These are phyloP conservation scores for Aeminium ludgeri DNA, from an alignment of 495 filamentous ascomycete species.

Conservation along the genomic window DNA sequence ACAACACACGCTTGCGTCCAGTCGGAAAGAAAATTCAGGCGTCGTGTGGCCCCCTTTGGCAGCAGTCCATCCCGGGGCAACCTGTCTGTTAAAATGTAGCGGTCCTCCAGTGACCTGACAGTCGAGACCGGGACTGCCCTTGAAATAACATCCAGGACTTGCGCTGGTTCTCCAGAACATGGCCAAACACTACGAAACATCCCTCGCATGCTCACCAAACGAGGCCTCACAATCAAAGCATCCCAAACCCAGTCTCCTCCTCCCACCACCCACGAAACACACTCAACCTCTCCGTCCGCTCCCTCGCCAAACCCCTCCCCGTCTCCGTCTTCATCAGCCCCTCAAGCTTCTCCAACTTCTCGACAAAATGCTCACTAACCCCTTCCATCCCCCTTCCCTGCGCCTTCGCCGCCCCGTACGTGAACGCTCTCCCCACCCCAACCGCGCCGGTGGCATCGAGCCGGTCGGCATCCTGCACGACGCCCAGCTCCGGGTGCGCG, in stretches of 20 bases:
- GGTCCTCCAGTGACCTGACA: too few relatives aligned
- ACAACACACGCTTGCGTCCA: too few relatives aligned
- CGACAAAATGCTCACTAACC: slow-evolving; percentile 57
- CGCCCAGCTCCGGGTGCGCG: slow-evolving; percentile 52
- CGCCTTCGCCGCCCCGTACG: slow-evolving; percentile 50
- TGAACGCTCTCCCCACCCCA: slow-evolving; percentile 64
- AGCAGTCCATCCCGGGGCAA: too few relatives aligned
- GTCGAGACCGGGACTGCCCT: too few relatives aligned
- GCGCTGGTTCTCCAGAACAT: too few relatives aligned
- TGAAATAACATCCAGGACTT: too few relatives aligned
- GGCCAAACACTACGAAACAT: too few relatives aligned
- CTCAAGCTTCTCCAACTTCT: slow-evolving; percentile 59
- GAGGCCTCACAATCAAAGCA: neutral
- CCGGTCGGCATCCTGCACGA: slow-evolving; percentile 84
- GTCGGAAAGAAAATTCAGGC: too few relatives aligned
- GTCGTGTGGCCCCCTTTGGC: too few relatives aligned
- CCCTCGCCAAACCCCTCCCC: slow-evolving; percentile 47
- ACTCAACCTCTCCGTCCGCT: slow-evolving; percentile 45
- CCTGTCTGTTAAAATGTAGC: too few relatives aligned
- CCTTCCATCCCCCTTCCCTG: slow-evolving; percentile 36
- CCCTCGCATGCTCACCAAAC: too few relatives aligned
- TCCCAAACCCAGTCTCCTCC: slow-evolving; percentile 32
- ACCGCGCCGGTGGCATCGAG: slow-evolving; percentile 78
- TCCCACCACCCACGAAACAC: slow-evolving; percentile 56
- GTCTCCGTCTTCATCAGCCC: slow-evolving; percentile 70